phyloP scores from a whole-genome alignment of 352 stramenopile species.

The Pythium rishiriense region DNA sequence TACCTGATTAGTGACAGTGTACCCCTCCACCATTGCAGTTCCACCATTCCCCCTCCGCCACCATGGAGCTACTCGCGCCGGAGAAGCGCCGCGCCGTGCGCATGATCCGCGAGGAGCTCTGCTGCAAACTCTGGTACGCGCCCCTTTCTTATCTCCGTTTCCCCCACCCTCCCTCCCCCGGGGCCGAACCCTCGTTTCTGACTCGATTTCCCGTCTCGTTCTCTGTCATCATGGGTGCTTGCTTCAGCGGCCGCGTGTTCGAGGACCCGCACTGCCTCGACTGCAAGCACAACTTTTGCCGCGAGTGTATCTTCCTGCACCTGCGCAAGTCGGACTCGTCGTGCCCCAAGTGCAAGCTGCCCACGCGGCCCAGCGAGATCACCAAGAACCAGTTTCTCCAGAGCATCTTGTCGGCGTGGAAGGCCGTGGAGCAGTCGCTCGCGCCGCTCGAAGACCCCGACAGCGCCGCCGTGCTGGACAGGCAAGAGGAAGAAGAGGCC shows the following conservation, averaged over 20 bases:
- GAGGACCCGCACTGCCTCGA: conserved; percentile 85
- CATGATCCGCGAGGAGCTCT: conserved; percentile 80
- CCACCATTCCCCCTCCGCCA: neutral
- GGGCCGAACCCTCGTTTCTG: neutral
- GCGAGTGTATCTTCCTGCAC: conserved; percentile 67
- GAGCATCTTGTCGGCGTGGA: conserved; percentile 80
- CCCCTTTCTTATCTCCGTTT: too few species aligned
- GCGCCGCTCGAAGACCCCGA: conserved; percentile 37
- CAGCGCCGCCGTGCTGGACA: conserved; percentile 29
- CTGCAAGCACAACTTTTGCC: conserved; percentile 90
- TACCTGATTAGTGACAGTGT: too few species aligned
- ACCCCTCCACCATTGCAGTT: conserved; percentile 33
- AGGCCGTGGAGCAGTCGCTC: conserved; percentile 67
- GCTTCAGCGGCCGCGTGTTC: conserved; percentile 55
- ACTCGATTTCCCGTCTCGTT: neutral
- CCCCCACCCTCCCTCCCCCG: too few species aligned
- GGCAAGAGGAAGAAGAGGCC: conserved; percentile 30
- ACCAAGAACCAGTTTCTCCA: conserved; percentile 86
- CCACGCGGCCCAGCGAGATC: conserved; percentile 74
- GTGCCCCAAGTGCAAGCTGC: conserved; percentile 74
- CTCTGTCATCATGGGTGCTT: neutral
- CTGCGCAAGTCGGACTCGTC: conserved; percentile 54
- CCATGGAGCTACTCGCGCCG: conserved; percentile 64
- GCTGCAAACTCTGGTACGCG: conserved; percentile 76
- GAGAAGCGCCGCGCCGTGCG: conserved; percentile 55